Conservation (phyloP, 176 grass and related monocot species). For the sorghum (Sorghum bicolor) region Sorghum_bicolor_NCBIv3 NC_012871.2:71933001-71933500, state of each 20-base stretch:
- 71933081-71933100: conserved; percentile 22
- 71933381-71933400: not conserved
- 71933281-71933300: not conserved
- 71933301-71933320: not conserved
- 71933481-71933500: no score
- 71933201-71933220: not conserved
- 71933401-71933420: not conserved
- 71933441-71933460: not conserved
- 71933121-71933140: conserved; percentile 25
- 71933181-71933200: conserved; percentile 21
- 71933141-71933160: conserved; percentile 20
- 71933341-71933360: not conserved
- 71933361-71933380: not conserved
- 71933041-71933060: not conserved
- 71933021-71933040: not conserved
- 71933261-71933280: not conserved
- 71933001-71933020: not conserved
- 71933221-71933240: not conserved
- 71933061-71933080: conserved; percentile 25
- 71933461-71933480: no score
- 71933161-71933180: conserved; percentile 4
- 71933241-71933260: not conserved
- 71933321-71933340: not conserved
- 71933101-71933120: conserved; percentile 20
- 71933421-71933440: not conserved